Evolutionary conservation across 352 stramenopile species (phyloP).

Genomic region (Globisporangium paddicum): DNA sequence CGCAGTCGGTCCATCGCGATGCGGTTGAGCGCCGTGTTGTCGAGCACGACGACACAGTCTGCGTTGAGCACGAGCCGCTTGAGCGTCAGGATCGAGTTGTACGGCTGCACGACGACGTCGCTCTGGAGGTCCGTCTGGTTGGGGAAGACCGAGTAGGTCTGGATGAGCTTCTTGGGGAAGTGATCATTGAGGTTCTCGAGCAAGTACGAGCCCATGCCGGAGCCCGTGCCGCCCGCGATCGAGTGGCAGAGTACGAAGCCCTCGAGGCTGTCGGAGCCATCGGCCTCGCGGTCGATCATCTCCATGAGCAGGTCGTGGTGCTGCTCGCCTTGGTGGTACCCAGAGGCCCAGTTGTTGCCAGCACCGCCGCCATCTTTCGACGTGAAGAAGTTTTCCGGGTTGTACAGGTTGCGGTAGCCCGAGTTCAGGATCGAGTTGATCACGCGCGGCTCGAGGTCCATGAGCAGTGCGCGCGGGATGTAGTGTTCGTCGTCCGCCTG

Average conservation of each 20-base stretch:
- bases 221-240: slow-evolving; percentile 98
- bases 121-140: slow-evolving; percentile 92
- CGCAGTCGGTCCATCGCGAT: slow-evolving; percentile 94
- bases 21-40: slow-evolving; percentile 98
- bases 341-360: slow-evolving; percentile 93
- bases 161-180: slow-evolving; percentile 99
- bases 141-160: slow-evolving; percentile 99
- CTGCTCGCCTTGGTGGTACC: slow-evolving; percentile 89
- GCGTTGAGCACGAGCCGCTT: slow-evolving; percentile 98
- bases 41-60: slow-evolving; percentile 98
- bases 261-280: slow-evolving; percentile 93
- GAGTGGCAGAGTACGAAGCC: slow-evolving; percentile 99
- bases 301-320: slow-evolving; percentile 98
- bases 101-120: slow-evolving; percentile 99
- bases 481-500: slow-evolving; percentile 98
- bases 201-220: slow-evolving; percentile 99
- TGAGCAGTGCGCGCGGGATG: slow-evolving; percentile 95
- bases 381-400: slow-evolving; percentile 98
- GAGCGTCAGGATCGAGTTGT: slow-evolving; percentile 99
- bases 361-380: slow-evolving; percentile 89
- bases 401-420: slow-evolving; percentile 96
- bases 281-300: slow-evolving; percentile 99
- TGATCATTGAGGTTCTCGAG: slow-evolving; percentile 99
- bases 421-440: slow-evolving; percentile 93
- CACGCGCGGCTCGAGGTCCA: slow-evolving; percentile 96